Evolutionary conservation across 2,329 filamentous ascomycete genomes (phyloP), one percentile per base, ranked within the genome.

Genomic region (Fusarium protoensiforme): DNA sequence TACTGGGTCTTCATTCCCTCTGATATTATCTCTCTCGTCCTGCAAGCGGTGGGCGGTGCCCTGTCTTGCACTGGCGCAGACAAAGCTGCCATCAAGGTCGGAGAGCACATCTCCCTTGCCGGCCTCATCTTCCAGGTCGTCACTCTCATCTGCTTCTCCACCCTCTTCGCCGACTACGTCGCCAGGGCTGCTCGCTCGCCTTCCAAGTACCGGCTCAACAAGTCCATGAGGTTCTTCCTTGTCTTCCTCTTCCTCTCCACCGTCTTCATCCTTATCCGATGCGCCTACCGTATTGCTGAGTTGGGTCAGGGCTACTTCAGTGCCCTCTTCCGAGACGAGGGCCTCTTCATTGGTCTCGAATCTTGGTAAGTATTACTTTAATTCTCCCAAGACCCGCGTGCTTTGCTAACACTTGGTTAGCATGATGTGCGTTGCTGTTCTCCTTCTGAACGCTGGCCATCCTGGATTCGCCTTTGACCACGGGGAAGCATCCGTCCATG

Each of bases 261-360:
- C 4, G 51, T 91, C 8, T 85, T 85, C 60, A 87, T 92, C 69
- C 85, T 91, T 59, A 84, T 88, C 9, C 83, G 90, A 27, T 90
- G 86, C 57, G 84, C 87, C 31, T 92, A 90, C 75, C 86, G 90
- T 51, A 87, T 91, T 33, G 87, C 85, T 0, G 90, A 92, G 81
- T 78, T 92, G 65, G 85, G 84, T 51, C 83, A 88, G 33, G 89
- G 90, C 3, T 92, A 88, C 81, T 78, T 76, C 36, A 77, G 76
- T 58, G 70, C 63, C 18, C 62, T 77, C 9, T 78, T 78, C 61
- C 68, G 77, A 48, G 67, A 78, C 13, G 74, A 78, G 39, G 61
- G 54, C 7, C 71, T 78, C 5, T 78, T 76, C 16, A 78, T 78
- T 16, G 77, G 61, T 7, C 75, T 78, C 14, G 77, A 78, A 51